Percentiles rank a stretch among this genome's conserved stretches.
Evolutionary conservation across 2,329 filamentous ascomycete genomes (phyloP).

Genomic region (Aspergillus arachidicola): DNA sequence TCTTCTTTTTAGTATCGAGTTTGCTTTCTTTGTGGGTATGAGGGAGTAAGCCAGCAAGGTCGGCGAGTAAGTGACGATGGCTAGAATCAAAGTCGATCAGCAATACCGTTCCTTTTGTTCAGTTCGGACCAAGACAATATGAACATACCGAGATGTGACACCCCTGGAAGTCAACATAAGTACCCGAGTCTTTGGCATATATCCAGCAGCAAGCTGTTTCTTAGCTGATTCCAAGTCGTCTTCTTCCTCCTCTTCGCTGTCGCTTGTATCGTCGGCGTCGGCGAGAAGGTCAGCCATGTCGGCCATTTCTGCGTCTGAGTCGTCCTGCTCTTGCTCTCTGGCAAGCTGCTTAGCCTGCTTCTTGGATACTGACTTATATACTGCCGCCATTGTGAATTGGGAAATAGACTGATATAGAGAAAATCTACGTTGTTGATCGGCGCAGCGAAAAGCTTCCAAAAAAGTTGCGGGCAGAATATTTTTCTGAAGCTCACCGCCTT

Average conservation of each 20-base stretch:
- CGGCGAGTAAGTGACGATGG: constrained; percentile 89
- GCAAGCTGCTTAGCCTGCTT: constrained; percentile 47
- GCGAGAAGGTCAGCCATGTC: constrained; percentile 40
- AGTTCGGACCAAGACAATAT: background rate
- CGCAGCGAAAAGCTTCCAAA: constrained; percentile 21
- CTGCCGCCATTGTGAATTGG: constrained; percentile 62
- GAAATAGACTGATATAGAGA: constrained; percentile 16
- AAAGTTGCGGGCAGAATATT: constrained; percentile 43
- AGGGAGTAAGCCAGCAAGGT: constrained; percentile 84
- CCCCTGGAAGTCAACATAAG: constrained; percentile 90
- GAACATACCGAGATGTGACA: constrained; percentile 76
- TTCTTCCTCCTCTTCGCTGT: constrained; percentile 41
- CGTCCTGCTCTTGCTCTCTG: constrained; percentile 56
- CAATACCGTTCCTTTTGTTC: background rate
- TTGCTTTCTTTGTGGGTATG: constrained; percentile 95
- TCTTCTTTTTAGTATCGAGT: constrained; percentile 87
- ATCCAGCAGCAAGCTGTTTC: constrained; percentile 36
- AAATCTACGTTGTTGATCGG: constrained; percentile 17
- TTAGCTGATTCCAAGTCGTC: constrained; percentile 33
- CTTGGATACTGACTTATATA: constrained; percentile 75
- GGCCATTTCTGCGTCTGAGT: constrained; percentile 50
- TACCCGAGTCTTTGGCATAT: constrained; percentile 61
- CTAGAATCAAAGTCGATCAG: constrained; percentile 48
- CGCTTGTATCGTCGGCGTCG: constrained; percentile 41
- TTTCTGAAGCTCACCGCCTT: constrained; percentile 35